Percentiles rank a stretch among this genome's conserved stretches.
phyloP scores from a whole-genome alignment of 805 yeast species.

The Komagataella pastoris region DNA sequence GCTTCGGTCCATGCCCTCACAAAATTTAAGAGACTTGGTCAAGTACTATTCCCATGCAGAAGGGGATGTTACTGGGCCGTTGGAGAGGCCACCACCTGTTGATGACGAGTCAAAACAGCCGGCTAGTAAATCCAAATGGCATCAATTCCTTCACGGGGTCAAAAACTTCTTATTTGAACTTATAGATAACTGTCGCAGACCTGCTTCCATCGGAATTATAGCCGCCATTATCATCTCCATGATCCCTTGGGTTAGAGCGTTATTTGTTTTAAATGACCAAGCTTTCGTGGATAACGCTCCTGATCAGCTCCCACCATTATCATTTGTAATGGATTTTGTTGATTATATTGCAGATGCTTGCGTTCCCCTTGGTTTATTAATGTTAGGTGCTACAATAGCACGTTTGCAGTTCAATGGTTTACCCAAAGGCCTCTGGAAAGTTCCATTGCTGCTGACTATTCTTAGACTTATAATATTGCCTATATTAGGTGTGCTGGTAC shows the following conservation, averaged over 20 bases:
- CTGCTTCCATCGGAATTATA: conserved; percentile 62
- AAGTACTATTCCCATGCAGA: conserved; percentile 26
- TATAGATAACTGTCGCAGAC: conserved; percentile 43
- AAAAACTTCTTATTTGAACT: conserved; percentile 4
- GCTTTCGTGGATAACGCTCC: conserved; percentile 63
- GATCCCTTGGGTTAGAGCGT: conserved; percentile 77
- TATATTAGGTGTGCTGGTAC: conserved; percentile 59
- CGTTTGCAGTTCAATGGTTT: conserved; percentile 46
- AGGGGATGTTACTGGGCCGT: neutral
- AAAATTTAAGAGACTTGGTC: conserved; percentile 31
- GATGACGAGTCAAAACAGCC: neutral
- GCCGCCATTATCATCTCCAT: conserved; percentile 53
- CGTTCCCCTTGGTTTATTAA: conserved; percentile 73
- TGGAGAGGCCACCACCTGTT: neutral
- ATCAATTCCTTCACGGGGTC: neutral
- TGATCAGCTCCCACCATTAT: conserved; percentile 70
- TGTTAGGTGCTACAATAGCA: conserved; percentile 83
- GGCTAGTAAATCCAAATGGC: neutral
- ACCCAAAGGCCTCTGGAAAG: conserved; percentile 61
- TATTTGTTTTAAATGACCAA: conserved; percentile 39
- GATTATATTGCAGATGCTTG: conserved; percentile 75
- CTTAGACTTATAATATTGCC: conserved; percentile 61
- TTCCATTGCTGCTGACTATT: conserved; percentile 42
- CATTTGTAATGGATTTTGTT: conserved; percentile 73
- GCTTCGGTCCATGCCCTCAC: conserved; percentile 24